Percentiles rank a stretch among this genome's conserved stretches.
These are phyloP conservation scores for Ogataea neopini DNA, from an alignment of 805 yeast species.

Conservation along the genomic window DNA sequence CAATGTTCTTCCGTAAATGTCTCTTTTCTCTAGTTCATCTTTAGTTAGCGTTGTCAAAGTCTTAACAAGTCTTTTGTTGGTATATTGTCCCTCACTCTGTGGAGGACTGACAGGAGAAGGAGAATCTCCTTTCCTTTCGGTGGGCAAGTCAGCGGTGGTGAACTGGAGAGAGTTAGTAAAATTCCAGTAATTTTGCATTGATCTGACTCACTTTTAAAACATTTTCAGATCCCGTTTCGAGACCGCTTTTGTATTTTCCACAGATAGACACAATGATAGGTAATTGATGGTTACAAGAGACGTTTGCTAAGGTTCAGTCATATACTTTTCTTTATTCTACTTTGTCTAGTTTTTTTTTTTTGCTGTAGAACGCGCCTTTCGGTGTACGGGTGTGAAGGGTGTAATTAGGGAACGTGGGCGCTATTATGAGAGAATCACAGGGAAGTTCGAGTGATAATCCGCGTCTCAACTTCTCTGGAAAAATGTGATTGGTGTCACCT, in stretches of 20 bases:
- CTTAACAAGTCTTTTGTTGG: slow-evolving; percentile 20
- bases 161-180: slow-evolving; percentile 13
- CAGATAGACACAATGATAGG: neutral
- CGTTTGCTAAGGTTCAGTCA: too few relatives aligned
- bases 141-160: slow-evolving; percentile 18
- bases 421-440: too few relatives aligned
- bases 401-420: too few relatives aligned
- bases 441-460: too few relatives aligned
- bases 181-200: neutral
- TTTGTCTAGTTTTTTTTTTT: neutral
- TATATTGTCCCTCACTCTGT: slow-evolving; percentile 6
- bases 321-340: too few relatives aligned
- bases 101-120: slow-evolving; percentile 10
- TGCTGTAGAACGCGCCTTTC: too few relatives aligned
- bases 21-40: slow-evolving; percentile 49
- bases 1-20: slow-evolving; percentile 65
- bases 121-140: slow-evolving; percentile 12
- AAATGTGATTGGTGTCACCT: too few relatives aligned
- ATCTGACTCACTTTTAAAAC: slow-evolving; percentile 29
- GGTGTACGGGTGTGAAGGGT: too few relatives aligned
- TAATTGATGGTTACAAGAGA: neutral
- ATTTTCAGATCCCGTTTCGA: slow-evolving; percentile 13
- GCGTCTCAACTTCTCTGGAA: too few relatives aligned
- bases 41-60: slow-evolving; percentile 33
- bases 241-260: neutral